Evolutionary conservation across 805 yeast genomes (phyloP), one percentile per base, ranked within the genome.

Genomic region (Candida boleticola): DNA sequence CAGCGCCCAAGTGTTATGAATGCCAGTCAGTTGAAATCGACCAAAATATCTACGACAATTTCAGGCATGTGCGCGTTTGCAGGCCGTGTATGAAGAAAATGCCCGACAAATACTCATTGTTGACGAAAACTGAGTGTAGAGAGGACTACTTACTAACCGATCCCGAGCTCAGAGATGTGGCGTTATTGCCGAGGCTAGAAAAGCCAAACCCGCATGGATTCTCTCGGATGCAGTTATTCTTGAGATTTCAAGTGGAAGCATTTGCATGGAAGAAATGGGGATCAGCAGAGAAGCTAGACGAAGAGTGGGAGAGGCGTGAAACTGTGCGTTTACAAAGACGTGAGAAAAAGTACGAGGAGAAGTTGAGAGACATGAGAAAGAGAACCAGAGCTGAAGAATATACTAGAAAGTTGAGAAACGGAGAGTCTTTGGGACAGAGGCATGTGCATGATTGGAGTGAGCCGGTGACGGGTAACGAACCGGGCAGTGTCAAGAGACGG

Each of bases 191-290:
- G 9, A 78, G 93, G 47, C 67, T 92, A 46, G 96, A 89, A 48
- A 87, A 90, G 52, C 89, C 96, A 2, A 93, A 93, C 57, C 99
- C 99, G 0, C 96, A 93, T 61, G 89, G 90, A 33, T 93, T 81
- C 63, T 85, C 89, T 38, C 77, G 93, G 56, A 93, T 93, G 99
- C 96, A 90, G 73, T 71, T 93, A 42, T 93, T 82, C 65, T 64
- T 93, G 35, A 69, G 99, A 45, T 85, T 81, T 55, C 98, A 93
- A 55, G 89, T 93, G n/a, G 99, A 93, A 60, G 88, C 84, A 54
- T 87, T 75, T 63, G 95, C 98, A 0, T 87, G 83, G 67, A 83
- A 85, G 57, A 92, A 93, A 64, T 93, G 99, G 99, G 95, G 93
- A 1, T 84, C 95, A 1, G 76, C 83, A 7, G 96, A 89, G 42